phyloP scores from a whole-genome alignment of 2,329 filamentous ascomycete species.

The Aureobasidium lini region DNA sequence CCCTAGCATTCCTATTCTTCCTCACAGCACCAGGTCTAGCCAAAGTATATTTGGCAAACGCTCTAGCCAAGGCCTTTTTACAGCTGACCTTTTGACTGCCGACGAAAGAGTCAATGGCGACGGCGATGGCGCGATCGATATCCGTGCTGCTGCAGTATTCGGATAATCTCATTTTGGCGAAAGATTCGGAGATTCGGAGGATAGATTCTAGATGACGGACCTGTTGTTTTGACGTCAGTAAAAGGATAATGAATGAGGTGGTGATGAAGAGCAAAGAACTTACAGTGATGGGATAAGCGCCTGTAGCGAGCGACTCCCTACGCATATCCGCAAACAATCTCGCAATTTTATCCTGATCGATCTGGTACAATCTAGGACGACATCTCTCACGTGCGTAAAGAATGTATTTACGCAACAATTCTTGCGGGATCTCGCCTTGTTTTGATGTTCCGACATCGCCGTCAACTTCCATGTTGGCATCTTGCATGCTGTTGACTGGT shows the following conservation, averaged over 20 bases:
- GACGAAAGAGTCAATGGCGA: conserved; percentile 93
- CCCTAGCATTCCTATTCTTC: conserved; percentile 1
- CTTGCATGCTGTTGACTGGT: conserved; percentile 35
- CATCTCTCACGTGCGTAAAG: conserved; percentile 87
- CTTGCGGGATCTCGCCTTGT: conserved; percentile 69
- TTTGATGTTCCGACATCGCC: conserved; percentile 43
- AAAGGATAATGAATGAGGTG: conserved; percentile 17
- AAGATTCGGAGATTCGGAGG: conserved; percentile 87
- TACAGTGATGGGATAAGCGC: conserved; percentile 96
- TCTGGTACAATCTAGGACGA: conserved; percentile 87
- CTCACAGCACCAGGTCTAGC: conserved; percentile 35
- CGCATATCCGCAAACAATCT: conserved; percentile 94
- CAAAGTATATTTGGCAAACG: conserved; percentile 84
- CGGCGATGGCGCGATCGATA: conserved; percentile 93
- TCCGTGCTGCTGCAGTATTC: conserved; percentile 87
- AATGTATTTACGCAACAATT: conserved; percentile 91
- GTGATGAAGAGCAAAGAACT: conserved; percentile 33
- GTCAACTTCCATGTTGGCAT: conserved; percentile 54
- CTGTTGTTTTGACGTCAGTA: conserved; percentile 38
- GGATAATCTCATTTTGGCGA: conserved; percentile 96
- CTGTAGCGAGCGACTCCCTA: conserved; percentile 83
- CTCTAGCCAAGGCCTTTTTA: conserved; percentile 89
- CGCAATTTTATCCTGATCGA: conserved; percentile 95
- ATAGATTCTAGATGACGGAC: conserved; percentile 97
- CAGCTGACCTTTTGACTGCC: conserved; percentile 94